These are phyloP conservation scores for Sporothrix variecibatus DNA, from an alignment of 2,329 filamentous ascomycete species.

Conservation along the genomic window DNA sequence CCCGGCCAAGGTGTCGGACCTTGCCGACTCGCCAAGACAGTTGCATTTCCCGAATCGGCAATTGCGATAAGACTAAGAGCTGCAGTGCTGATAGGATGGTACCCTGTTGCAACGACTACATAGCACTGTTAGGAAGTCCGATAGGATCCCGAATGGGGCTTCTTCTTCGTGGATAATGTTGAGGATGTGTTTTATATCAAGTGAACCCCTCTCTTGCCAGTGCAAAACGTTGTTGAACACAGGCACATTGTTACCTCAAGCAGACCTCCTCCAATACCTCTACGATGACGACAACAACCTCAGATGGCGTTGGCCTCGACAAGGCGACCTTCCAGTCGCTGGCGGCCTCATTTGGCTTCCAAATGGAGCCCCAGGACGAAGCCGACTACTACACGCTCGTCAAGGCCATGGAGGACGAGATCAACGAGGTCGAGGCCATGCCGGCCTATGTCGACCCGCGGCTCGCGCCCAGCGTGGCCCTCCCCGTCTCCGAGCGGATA, in stretches of 20 bases:
- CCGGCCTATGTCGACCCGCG: slow-evolving; percentile 36
- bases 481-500: slow-evolving; percentile 25
- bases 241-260: background rate
- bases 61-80: slow-evolving; percentile 5
- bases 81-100: background rate
- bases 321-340: slow-evolving; percentile 28
- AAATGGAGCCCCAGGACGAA: slow-evolving; percentile 33
- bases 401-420: slow-evolving; percentile 35
- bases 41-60: background rate
- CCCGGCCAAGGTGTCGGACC: background rate
- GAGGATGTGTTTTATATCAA: background rate
- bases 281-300: background rate
- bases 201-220: background rate
- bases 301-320: slow-evolving; percentile 24
- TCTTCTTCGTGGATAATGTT: background rate
- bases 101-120: background rate
- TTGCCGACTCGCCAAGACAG: slow-evolving; percentile 6
- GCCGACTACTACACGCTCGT: slow-evolving; percentile 36
- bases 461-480: slow-evolving; percentile 30
- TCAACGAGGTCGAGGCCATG: slow-evolving; percentile 33
- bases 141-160: too few relatives aligned
- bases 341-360: slow-evolving; percentile 27
- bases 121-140: background rate
- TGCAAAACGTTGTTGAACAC: background rate
- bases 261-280: background rate